Conservation (phyloP, 495 filamentous ascomycete species). For the Penicillium maclennaniae region DNA sequence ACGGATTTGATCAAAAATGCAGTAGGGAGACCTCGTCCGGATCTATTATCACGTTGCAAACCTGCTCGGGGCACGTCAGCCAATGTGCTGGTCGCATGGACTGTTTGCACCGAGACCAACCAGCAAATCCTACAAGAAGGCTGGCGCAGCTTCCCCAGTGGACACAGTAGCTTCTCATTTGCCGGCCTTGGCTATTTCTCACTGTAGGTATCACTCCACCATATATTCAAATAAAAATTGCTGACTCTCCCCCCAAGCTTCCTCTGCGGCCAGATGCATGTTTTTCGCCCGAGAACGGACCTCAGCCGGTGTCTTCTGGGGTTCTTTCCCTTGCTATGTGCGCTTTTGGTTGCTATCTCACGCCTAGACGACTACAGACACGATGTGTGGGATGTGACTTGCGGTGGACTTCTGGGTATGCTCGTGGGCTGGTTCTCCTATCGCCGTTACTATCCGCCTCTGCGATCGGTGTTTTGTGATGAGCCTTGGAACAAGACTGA, state of each 20-base stretch:
- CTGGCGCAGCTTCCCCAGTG: constrained; percentile 88
- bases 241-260: constrained; percentile 43
- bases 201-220: constrained; percentile 38
- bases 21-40: constrained; percentile 85
- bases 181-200: constrained; percentile 78
- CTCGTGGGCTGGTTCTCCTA: constrained; percentile 79
- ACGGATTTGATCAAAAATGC: constrained; percentile 92
- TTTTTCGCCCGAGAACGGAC: constrained; percentile 72
- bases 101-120: constrained; percentile 75
- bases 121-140: constrained; percentile 84
- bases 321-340: constrained; percentile 68
- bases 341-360: constrained; percentile 84
- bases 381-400: constrained; percentile 87
- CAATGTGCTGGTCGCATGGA: constrained; percentile 64
- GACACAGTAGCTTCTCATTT: constrained; percentile 84
- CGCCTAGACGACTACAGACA: constrained; percentile 91
- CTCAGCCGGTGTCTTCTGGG: constrained; percentile 57
- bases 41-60: constrained; percentile 84
- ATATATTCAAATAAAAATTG: neutral
- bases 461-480: constrained; percentile 49
- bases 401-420: constrained; percentile 70
- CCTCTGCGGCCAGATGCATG: constrained; percentile 71
- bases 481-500: constrained; percentile 51
- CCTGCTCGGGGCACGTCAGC: constrained; percentile 61
- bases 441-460: constrained; percentile 59